These are phyloP conservation scores for Arbutus unedo DNA, from an alignment of 148 eudicot species.

Conservation along the genomic window DNA sequence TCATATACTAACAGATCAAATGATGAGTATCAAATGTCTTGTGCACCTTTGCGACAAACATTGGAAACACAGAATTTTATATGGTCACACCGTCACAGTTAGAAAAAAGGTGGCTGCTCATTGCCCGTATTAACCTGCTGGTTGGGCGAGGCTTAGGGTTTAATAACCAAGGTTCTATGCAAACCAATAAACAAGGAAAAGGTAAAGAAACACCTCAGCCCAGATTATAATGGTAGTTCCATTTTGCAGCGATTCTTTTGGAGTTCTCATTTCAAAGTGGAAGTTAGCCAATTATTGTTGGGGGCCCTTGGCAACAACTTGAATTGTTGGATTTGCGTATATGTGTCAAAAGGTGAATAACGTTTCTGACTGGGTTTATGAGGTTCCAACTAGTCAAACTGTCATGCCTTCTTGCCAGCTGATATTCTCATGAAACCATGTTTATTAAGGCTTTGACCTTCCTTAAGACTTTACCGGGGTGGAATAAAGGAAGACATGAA, in stretches of 20 bases:
- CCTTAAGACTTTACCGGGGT: too few species aligned
- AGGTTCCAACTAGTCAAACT: background rate
- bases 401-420: background rate
- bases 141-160: background rate
- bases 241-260: background rate
- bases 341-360: background rate
- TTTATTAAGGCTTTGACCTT: background rate
- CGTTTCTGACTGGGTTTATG: background rate
- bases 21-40: background rate
- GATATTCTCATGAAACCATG: background rate
- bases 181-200: background rate
- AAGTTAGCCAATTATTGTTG: too few species aligned
- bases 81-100: background rate
- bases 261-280: background rate
- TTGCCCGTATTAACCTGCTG: background rate
- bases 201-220: background rate
- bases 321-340: too few species aligned
- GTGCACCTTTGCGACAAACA: background rate
- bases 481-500: background rate
- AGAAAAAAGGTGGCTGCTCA: background rate
- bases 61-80: background rate
- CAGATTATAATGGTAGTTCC: too few species aligned
- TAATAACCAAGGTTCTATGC: too few species aligned
- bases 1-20: background rate
- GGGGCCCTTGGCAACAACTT: too few species aligned